Base-by-base conservation (phyloP, 108 stramenopile genomes). In the Cyclotella atomus region DNA sequence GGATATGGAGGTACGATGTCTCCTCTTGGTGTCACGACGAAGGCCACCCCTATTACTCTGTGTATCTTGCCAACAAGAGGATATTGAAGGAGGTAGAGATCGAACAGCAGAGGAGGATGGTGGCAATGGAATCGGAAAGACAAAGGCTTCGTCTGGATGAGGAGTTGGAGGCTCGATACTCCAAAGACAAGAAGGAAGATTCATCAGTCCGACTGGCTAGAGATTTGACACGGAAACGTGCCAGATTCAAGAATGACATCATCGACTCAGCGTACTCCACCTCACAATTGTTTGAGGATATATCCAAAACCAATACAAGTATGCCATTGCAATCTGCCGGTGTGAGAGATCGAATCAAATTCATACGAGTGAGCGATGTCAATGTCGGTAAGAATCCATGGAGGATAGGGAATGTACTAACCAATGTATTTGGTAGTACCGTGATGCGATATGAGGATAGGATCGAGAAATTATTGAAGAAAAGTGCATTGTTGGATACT, bases 21-120 rank as follows among this genome's bases (percentile, higher is more conserved):
- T 71, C 70, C 19, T 43, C 43, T 27, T 92, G 91, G 91, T 92
- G 91, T 56, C 34, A n/a, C 0, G 91, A 92, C 59, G 38, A 30
- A 1, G 46, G 71, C 0, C 91, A 92, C 81, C 91, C 91, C n/a
- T n/a, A n/a, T 0, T 92, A 87, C 57, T 90, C 87, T 63, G 84
- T 89, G 68, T 92, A 86, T 59, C 32, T 62, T 12, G 57, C 83
- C 6, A 88, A 87, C 3, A 73, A 77, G 17, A 87, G 85, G 64
- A 83, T 82, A 17, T 59, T 92, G 73, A 86, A 78, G 45, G 86
- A 65, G 59, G 89, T 83, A 12, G 91, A 92, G 59, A 46, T 57
- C 30, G 91, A 89, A 50, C 89, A 92, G 73, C 35, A 53, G 32
- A 77, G 78, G 38, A 72, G 91, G 14, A 77, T 86, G 33, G 85